Percentiles rank a stretch among this genome's conserved stretches.
These are phyloP conservation scores for Phylloporus arenicola DNA, from an alignment of 768 basidiomycete species.

Conservation along the genomic window DNA sequence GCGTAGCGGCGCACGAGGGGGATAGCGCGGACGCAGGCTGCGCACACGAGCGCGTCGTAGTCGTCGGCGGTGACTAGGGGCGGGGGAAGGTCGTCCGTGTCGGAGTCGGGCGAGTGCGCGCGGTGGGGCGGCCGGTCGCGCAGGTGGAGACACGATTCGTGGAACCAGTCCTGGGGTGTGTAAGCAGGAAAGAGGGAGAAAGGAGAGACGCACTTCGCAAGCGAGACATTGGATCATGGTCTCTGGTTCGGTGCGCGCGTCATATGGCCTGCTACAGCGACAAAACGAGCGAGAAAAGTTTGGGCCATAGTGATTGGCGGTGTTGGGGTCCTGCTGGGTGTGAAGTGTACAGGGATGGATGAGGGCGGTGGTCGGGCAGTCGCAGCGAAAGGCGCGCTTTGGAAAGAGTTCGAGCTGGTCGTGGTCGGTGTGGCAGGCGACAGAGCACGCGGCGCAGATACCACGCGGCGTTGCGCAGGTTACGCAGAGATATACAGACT, in stretches of 20 bases:
- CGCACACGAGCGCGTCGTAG: conserved; percentile 76
- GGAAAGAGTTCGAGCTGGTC: conserved; percentile 86
- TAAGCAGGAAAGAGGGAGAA: too few species aligned
- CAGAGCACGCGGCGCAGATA: conserved; percentile 77
- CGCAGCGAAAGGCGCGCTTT: conserved; percentile 77
- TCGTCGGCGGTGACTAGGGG: conserved; percentile 61
- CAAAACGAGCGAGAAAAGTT: conserved; percentile 74
- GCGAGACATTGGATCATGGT: conserved; percentile 86
- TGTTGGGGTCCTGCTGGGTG: conserved; percentile 50
- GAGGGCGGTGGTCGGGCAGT: conserved; percentile 69
- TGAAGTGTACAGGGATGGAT: conserved; percentile 63
- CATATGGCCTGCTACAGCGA: conserved; percentile 67
- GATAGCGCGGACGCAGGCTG: conserved; percentile 55
- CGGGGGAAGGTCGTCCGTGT: conserved; percentile 56
- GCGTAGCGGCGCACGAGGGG: conserved; percentile 54
- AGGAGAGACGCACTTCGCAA: conserved; percentile 51
- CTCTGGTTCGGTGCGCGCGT: conserved; percentile 67
- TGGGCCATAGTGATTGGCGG: conserved; percentile 59
- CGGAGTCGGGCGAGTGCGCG: conserved; percentile 30
- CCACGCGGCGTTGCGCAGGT: conserved; percentile 66
- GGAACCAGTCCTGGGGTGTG: conserved; percentile 58
- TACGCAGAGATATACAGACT: conserved; percentile 77
- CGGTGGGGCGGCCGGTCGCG: conserved; percentile 57
- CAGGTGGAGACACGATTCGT: conserved; percentile 83
- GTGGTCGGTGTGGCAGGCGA: conserved; percentile 83